Base-by-base conservation (phyloP, 345 rosid species). In the Erysimum cheiranthoides region DNA sequence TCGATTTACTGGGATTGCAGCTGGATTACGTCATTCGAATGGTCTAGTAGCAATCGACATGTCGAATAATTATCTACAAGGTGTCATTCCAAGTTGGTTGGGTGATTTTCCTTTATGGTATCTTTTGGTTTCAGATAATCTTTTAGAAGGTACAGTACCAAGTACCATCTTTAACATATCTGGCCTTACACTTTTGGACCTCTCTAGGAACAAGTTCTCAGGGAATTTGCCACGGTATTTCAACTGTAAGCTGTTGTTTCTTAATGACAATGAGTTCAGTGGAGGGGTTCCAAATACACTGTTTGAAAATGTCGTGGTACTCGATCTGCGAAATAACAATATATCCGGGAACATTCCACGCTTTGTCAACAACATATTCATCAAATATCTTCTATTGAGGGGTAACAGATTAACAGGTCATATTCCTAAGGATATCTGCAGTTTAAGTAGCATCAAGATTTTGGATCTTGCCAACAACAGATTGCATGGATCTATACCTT, bases 381-480 rank as follows among this genome's bases (percentile, higher is more conserved):
- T 66, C 2, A 5, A 0, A 0, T 27, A 0, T 73, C 53, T 73
- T 51, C 0, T 73, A 0, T 18, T 73, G 43, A 52, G 62, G 25
- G 70, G 42, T 39, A 62, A 62, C 4, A 2, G 0, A 38, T 51
- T 62, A 21, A 21, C 25, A 21, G 25, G 25, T 21, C 25, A 12
- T 51, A 73, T 52, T 39, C 62, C 76, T 16, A 27, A 0, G 0
- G 0, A 13, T 27, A 6, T 72, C 0, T 62, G 70, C 0, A 8
- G 6, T 13, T 17, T 62, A 14, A 62, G 10, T 0, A 52, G 45
- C 45, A 73, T 73, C 2, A 73, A 2, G 5, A 4, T 73, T 0
- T 62, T 62, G 76, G 76, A 73, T 40, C 34, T 73, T 3, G 14
- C 76, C 4, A 62, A 30, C 43, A 73, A 73, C 10, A 62, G 3